phyloP scores from a whole-genome alignment of 192 early-diverging fungal species.

The Lunasporangiospora selenospora region DNA sequence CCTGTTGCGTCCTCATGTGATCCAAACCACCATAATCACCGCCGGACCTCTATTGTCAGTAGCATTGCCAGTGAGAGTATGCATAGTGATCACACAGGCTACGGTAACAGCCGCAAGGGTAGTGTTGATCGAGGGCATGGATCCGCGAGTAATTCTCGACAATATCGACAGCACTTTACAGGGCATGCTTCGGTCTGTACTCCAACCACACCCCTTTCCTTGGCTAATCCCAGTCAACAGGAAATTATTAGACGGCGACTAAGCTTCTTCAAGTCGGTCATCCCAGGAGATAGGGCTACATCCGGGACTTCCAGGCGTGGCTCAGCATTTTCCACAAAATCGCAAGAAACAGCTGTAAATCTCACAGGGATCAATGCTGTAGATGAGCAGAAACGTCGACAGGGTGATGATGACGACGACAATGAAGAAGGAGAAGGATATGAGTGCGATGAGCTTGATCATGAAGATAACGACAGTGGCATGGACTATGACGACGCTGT shows the following conservation, averaged over 20 bases:
- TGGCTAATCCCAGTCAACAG: conserved; percentile 7
- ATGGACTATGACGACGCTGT: conserved; percentile 6
- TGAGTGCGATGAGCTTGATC: not conserved
- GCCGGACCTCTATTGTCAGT: conserved; percentile 14
- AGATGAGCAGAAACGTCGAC: too few relatives aligned
- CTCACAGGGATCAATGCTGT: conserved; percentile 26
- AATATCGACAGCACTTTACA: conserved; percentile 45
- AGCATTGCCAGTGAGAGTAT: conserved; percentile 25
- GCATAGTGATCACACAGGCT: not conserved
- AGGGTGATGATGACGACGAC: conserved; percentile 4
- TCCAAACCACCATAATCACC: not conserved
- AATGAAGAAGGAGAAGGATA: not conserved
- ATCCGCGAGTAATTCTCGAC: conserved; percentile 1
- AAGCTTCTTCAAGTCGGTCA: conserved; percentile 37
- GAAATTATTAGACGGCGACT: conserved; percentile 31
- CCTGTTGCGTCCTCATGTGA: not conserved
- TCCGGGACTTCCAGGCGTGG: conserved; percentile 16
- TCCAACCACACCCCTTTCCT: not conserved
- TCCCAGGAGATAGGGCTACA: not conserved
- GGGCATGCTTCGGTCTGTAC: too few relatives aligned
- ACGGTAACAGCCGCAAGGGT: conserved; percentile 2
- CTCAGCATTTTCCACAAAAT: conserved; percentile 41
- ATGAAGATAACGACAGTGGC: conserved; percentile 5
- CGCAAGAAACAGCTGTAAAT: conserved; percentile 38
- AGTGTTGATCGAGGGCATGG: conserved; percentile 8